These are phyloP conservation scores for Saccharomycopsis fibuligera DNA, from an alignment of 805 yeast genomes.

Conservation along the genomic window DNA sequence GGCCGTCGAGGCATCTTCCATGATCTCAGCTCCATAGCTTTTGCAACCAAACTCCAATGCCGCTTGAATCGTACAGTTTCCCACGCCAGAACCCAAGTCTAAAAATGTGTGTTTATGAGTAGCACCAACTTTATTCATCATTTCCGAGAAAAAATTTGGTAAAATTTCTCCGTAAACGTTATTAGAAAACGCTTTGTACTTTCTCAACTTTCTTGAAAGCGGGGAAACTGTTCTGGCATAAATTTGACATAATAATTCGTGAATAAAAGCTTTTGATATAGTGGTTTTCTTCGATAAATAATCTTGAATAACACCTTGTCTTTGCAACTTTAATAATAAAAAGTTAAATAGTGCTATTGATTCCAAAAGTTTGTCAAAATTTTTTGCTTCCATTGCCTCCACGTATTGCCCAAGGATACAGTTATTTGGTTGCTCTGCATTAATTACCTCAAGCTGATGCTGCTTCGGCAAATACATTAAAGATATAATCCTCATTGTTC, in stretches of 20 bases:
- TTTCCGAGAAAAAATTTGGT: conserved; percentile 67
- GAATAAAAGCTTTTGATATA: conserved; percentile 41
- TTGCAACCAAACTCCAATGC: conserved; percentile 78
- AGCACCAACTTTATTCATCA: conserved; percentile 55
- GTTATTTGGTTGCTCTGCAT: conserved; percentile 30
- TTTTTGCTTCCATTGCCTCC: conserved; percentile 28
- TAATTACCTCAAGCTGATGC: conserved; percentile 29
- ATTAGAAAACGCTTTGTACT: conserved; percentile 81
- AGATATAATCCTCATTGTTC: conserved; percentile 39
- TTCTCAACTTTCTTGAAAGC: conserved; percentile 51
- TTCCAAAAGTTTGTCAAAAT: conserved; percentile 28
- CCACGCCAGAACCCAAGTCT: conserved; percentile 93
- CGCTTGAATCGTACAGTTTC: conserved; percentile 85
- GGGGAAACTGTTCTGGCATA: conserved; percentile 80
- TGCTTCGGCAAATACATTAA: conserved; percentile 35
- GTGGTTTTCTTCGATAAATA: conserved; percentile 29
- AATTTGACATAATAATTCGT: conserved; percentile 64
- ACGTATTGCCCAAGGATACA: conserved; percentile 37
- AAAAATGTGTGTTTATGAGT: conserved; percentile 54
- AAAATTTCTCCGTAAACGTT: conserved; percentile 87
- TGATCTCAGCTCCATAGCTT: conserved; percentile 87
- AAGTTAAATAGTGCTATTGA: conserved; percentile 40
- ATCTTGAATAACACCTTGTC: conserved; percentile 27
- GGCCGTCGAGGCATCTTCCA: conserved; percentile 71
- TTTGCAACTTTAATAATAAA: conserved; percentile 33